These are phyloP conservation scores for Sutorius australiensis DNA, from an alignment of 768 basidiomycete genomes.

Conservation along the genomic window DNA sequence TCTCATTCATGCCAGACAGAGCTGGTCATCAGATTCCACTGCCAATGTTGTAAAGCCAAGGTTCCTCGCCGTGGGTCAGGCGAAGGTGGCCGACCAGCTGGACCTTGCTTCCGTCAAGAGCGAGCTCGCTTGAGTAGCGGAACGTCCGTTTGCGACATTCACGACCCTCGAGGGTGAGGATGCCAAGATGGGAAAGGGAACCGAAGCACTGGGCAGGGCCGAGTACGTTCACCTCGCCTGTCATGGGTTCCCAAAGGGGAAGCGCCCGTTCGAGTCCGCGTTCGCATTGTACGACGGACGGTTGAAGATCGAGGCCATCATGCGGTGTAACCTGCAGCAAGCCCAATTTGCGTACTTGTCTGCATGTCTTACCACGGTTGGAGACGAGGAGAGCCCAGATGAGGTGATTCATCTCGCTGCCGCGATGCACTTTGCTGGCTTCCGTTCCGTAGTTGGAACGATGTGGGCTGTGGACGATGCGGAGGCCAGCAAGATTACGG, in stretches of 20 bases:
- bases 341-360: conserved; percentile 17
- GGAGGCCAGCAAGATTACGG: background rate
- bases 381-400: conserved; percentile 13
- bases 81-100: background rate
- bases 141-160: background rate
- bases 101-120: background rate
- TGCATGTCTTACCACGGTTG: conserved; percentile 23
- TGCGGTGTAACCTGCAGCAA: conserved; percentile 2
- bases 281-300: conserved; percentile 4
- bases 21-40: background rate
- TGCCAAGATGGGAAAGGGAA: background rate
- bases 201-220: background rate
- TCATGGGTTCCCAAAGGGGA: conserved; percentile 13
- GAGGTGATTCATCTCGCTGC: conserved; percentile 23
- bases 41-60: background rate
- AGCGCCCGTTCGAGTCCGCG: conserved; percentile 15
- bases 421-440: conserved; percentile 24
- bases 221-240: conserved; percentile 25
- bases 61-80: background rate
- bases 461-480: background rate
- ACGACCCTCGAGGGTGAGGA: background rate
- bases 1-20: background rate
- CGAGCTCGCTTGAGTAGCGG: background rate
- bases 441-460: background rate
- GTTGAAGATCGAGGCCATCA: conserved; percentile 7